phyloP scores from a whole-genome alignment of 2,329 filamentous ascomycete genomes.

The Truncatella angustata region DNA sequence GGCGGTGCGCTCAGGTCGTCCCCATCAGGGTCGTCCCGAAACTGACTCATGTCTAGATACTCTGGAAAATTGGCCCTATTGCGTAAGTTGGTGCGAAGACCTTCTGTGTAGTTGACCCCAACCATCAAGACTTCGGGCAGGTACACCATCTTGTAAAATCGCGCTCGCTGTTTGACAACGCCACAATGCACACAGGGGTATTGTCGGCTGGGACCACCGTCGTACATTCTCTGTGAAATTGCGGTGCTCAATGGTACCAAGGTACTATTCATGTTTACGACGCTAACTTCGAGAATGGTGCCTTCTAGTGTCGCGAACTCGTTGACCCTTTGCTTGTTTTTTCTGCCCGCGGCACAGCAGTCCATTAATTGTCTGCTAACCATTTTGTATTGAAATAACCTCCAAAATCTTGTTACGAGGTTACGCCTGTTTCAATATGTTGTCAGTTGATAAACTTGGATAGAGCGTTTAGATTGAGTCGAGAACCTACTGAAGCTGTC shows the following conservation, averaged over 20 bases:
- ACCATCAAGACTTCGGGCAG: background rate
- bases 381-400: background rate
- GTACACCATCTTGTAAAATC: background rate
- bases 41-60: background rate
- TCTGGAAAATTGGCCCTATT: background rate
- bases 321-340: background rate
- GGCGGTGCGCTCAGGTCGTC: background rate
- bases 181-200: background rate
- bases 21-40: background rate
- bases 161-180: background rate
- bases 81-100: too few species aligned
- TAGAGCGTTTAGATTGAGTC: too few species aligned
- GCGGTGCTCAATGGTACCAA: too few species aligned
- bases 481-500: too few species aligned
- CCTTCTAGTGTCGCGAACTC: background rate
- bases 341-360: background rate
- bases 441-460: too few species aligned
- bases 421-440: background rate
- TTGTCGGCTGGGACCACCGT: too few species aligned
- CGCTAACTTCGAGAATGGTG: too few species aligned
- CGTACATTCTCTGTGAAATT: too few species aligned
- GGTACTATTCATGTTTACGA: too few species aligned
- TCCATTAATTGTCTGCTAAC: background rate
- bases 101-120: background rate
- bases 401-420: background rate